Percentiles rank a stretch among this genome's conserved stretches.
Conservation (phyloP, 1,284 basidiomycete genomes). For the Puccinia polysora region DNA sequence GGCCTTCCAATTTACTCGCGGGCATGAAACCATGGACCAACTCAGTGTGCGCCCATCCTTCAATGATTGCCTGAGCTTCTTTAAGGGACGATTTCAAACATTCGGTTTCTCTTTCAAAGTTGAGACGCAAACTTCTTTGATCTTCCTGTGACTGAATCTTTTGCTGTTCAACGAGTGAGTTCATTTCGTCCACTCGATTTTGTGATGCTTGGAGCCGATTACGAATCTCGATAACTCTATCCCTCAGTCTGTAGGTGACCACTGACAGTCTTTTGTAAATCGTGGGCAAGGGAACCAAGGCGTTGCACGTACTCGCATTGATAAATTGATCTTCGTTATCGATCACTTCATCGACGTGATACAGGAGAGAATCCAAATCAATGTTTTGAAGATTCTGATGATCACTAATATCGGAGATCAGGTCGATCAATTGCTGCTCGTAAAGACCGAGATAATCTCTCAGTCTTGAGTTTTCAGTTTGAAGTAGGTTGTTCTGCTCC, state of each 20-base stretch:
- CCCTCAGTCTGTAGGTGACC: conserved; percentile 18
- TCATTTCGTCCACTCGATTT: background rate
- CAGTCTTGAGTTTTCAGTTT: conserved; percentile 9
- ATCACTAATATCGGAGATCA: conserved; percentile 13
- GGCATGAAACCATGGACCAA: background rate
- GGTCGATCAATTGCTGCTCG: conserved; percentile 23
- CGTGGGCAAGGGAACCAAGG: conserved; percentile 2
- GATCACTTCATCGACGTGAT: background rate
- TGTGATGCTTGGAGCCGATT: conserved; percentile 7
- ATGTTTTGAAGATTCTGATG: background rate
- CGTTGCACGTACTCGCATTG: background rate
- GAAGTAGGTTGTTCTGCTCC: background rate
- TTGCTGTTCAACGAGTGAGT: conserved; percentile 12
- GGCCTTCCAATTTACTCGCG: conserved; percentile 6
- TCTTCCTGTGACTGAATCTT: conserved; percentile 1
- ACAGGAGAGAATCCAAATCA: background rate
- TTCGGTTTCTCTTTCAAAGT: conserved; percentile 21
- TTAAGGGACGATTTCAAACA: conserved; percentile 12
- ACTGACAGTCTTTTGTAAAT: conserved; percentile 22
- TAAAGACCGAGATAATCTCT: conserved; percentile 27
- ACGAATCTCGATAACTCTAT: conserved; percentile 12
- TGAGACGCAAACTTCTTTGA: background rate
- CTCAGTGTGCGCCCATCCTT: conserved; percentile 26
- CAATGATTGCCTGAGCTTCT: conserved; percentile 15
- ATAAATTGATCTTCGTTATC: conserved; percentile 13